Percentiles rank a stretch among this genome's conserved stretches.
These are phyloP conservation scores for Quercus phellos DNA, from an alignment of 331 rosid species.

Conservation along the genomic window DNA sequence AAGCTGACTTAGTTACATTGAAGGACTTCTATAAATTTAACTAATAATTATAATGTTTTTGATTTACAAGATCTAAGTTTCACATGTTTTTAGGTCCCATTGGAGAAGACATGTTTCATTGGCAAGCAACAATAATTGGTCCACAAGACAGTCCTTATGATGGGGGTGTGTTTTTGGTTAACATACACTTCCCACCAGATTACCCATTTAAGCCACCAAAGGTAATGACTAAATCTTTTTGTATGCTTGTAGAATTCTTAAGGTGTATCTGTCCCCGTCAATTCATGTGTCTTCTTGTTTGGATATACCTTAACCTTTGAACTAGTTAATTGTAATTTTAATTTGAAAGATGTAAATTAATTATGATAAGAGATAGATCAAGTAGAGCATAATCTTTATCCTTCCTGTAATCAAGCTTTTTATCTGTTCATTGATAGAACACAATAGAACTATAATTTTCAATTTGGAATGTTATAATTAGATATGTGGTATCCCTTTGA, in stretches of 20 bases:
- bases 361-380: too few species aligned
- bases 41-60: too few species aligned
- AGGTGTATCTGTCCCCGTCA: background rate
- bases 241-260: background rate
- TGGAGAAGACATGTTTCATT: conserved; percentile 24
- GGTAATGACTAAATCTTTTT: background rate
- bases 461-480: too few species aligned
- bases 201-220: conserved; percentile 26
- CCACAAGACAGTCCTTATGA: conserved; percentile 21
- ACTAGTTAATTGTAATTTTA: background rate
- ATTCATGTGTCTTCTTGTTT: background rate
- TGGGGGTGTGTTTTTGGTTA: conserved; percentile 16
- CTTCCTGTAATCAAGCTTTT: too few species aligned
- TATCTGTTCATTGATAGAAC: too few species aligned
- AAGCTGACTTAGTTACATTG: too few species aligned
- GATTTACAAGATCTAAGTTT: background rate
- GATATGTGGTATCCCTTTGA: too few species aligned
- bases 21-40: too few species aligned
- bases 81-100: background rate
- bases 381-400: too few species aligned
- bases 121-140: conserved; percentile 30
- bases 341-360: too few species aligned
- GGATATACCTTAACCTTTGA: background rate
- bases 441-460: too few species aligned
- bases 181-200: conserved; percentile 22